phyloP scores from a whole-genome alignment of 164 flowering plant species.

The Vitis amurensis region DNA sequence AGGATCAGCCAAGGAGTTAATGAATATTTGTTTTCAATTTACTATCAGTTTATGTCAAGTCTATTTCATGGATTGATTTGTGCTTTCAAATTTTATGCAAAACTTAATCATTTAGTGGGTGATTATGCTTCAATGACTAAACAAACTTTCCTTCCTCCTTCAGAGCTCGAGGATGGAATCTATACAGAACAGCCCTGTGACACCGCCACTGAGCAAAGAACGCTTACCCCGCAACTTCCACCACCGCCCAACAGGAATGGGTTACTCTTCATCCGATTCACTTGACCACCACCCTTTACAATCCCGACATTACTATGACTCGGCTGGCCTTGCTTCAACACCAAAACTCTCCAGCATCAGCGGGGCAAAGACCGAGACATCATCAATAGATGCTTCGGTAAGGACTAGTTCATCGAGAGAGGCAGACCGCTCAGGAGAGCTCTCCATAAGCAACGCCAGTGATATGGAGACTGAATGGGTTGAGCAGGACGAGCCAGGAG shows the following conservation, averaged over 20 bases:
- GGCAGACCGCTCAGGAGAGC: constrained; percentile 80
- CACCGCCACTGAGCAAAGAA: constrained; percentile 82
- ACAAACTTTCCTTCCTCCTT: not conserved
- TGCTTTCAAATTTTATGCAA: too few relatives aligned
- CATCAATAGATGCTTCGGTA: constrained; percentile 75
- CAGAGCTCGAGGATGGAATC: constrained; percentile 77
- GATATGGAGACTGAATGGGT: constrained; percentile 84
- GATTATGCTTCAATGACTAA: not conserved
- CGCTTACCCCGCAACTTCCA: constrained; percentile 56
- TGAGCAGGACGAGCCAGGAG: constrained; percentile 79
- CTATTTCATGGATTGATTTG: too few relatives aligned
- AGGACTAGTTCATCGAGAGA: constrained; percentile 83
- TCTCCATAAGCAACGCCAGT: constrained; percentile 88
- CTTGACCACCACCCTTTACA: constrained; percentile 69
- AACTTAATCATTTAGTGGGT: too few relatives aligned
- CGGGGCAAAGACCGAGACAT: constrained; percentile 75
- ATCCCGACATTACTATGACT: constrained; percentile 44
- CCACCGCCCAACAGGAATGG: constrained; percentile 55
- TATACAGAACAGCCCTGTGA: constrained; percentile 68
- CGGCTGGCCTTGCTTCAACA: constrained; percentile 61
- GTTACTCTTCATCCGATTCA: constrained; percentile 83
- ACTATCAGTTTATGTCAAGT: too few relatives aligned
- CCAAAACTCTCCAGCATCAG: constrained; percentile 86
- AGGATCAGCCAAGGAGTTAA: too few relatives aligned
- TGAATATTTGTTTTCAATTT: too few relatives aligned